Percentiles rank a stretch among this genome's conserved stretches.
These are phyloP conservation scores for Pyrus hybrid DNA, from an alignment of 331 rosid species.

Conservation along the genomic window DNA sequence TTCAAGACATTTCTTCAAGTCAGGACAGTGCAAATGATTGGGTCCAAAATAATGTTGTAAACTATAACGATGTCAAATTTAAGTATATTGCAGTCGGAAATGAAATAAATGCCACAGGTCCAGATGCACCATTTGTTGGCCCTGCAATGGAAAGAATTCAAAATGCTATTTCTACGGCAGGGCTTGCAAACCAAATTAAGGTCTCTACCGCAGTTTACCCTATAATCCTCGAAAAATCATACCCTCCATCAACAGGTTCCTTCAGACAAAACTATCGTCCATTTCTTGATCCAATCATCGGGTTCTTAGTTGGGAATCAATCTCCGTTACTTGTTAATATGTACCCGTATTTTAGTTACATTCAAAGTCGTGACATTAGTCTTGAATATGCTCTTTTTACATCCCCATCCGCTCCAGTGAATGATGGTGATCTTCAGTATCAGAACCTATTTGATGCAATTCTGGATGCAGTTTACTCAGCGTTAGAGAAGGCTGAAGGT, in stretches of 20 bases:
- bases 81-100: background rate
- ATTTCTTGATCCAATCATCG: background rate
- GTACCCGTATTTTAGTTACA: background rate
- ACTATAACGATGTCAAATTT: background rate
- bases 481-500: constrained; percentile 33
- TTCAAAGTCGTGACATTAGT: background rate
- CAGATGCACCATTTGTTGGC: constrained; percentile 12
- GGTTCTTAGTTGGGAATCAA: background rate
- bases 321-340: background rate
- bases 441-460: constrained; percentile 33
- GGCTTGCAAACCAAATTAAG: constrained; percentile 23
- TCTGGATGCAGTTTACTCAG: constrained; percentile 37
- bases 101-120: background rate
- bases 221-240: background rate
- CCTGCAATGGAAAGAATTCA: constrained; percentile 40
- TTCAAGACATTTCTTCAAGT: background rate
- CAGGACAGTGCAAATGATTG: background rate
- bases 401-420: background rate
- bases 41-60: background rate
- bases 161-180: constrained; percentile 12
- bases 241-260: background rate
- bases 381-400: constrained; percentile 12
- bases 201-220: background rate
- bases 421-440: background rate
- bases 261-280: background rate